Conservation (phyloP, 805 yeast genomes). For the Candida caryicola region DNA sequence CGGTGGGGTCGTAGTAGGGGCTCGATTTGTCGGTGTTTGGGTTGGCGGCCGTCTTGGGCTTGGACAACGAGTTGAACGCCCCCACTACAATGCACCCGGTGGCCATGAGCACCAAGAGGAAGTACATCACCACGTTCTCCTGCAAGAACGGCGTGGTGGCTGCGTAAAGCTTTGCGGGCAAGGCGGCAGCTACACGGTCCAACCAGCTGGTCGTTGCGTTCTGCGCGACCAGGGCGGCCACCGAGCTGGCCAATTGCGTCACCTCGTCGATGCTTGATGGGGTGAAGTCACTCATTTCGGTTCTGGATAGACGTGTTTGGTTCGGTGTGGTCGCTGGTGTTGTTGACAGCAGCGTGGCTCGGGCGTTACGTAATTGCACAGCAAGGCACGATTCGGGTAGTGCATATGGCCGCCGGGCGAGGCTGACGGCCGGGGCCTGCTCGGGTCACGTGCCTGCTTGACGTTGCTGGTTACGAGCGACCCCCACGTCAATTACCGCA, state of each 20-base stretch:
- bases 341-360: no score
- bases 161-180: background rate
- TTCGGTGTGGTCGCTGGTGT: no score
- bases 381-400: no score
- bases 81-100: slow-evolving; percentile 4
- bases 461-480: no score
- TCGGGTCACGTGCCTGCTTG: no score
- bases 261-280: background rate
- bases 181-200: slow-evolving; percentile 1
- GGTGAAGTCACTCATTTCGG: background rate
- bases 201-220: background rate
- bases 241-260: background rate
- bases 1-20: slow-evolving; percentile 21
- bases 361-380: no score
- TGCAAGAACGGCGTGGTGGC: background rate
- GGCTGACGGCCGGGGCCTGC: no score
- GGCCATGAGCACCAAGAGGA: slow-evolving; percentile 1
- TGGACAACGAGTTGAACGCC: slow-evolving; percentile 14
- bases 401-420: no score
- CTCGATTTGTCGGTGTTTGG: slow-evolving; percentile 17
- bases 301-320: no score
- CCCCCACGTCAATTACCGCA: no score
- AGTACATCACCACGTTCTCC: background rate
- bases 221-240: background rate
- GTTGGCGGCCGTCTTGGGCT: slow-evolving; percentile 23